Evolutionary conservation across 108 stramenopile genomes (phyloP).

Genomic region (Cyclostephanos invisitatus): DNA sequence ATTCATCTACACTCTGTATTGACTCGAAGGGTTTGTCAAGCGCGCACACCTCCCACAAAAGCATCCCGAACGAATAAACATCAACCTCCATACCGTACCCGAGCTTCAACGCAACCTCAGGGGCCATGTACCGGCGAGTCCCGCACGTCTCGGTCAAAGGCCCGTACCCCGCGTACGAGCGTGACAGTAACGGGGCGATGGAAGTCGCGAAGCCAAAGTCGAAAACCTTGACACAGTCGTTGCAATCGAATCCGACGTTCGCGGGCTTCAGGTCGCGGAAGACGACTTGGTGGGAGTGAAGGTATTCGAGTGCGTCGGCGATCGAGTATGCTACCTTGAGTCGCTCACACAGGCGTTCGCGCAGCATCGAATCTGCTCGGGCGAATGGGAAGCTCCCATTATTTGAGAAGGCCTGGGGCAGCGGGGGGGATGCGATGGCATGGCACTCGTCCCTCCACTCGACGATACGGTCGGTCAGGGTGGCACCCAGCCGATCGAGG

Average conservation of each 20-base stretch:
- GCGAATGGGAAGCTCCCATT: not conserved
- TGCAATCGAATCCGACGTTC: slow-evolving; percentile 72
- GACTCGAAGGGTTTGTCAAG: slow-evolving; percentile 68
- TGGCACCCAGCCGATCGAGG: slow-evolving; percentile 49
- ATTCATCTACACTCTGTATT: slow-evolving; percentile 29
- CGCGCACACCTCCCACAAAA: slow-evolving; percentile 66
- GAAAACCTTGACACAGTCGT: slow-evolving; percentile 67
- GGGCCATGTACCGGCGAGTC: slow-evolving; percentile 44
- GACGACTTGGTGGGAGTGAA: slow-evolving; percentile 68
- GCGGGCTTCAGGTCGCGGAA: slow-evolving; percentile 77
- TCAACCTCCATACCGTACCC: slow-evolving; percentile 57
- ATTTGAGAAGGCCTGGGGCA: not conserved
- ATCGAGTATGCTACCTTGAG: slow-evolving; percentile 56
- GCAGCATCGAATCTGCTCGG: slow-evolving; percentile 9
- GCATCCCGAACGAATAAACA: slow-evolving; percentile 65
- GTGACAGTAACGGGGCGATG: slow-evolving; percentile 32
- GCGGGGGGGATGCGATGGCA: not conserved
- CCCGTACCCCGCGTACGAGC: slow-evolving; percentile 26
- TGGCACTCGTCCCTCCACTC: slow-evolving; percentile 51
- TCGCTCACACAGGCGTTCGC: slow-evolving; percentile 33
- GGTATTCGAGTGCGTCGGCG: slow-evolving; percentile 70
- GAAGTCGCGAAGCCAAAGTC: slow-evolving; percentile 75
- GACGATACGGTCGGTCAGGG: slow-evolving; percentile 47
- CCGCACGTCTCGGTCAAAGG: slow-evolving; percentile 45
- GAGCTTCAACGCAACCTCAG: slow-evolving; percentile 37